A percentile compares a stretch with the other conserved stretches of the same genome.
Evolutionary conservation across 371 early-diverging fungal genomes (phyloP).

Genomic region (Choanephora cucurbitarum): DNA sequence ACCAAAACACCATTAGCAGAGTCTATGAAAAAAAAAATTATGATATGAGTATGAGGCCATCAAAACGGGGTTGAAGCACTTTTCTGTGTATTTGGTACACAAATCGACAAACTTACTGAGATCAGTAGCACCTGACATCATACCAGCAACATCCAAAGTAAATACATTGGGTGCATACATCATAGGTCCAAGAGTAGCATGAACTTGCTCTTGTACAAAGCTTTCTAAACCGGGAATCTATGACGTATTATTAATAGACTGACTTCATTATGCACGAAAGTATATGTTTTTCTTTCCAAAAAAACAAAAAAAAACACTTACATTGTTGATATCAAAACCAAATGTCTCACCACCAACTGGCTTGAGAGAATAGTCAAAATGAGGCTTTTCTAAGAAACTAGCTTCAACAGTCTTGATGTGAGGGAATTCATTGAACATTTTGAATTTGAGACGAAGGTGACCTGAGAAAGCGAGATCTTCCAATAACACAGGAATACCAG

Average conservation of each 20-base stretch:
- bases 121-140: constrained; percentile 74
- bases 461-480: constrained; percentile 93
- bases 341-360: constrained; percentile 92
- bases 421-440: constrained; percentile 86
- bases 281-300: too few relatives aligned
- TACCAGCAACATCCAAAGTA: constrained; percentile 80
- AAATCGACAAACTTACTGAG: constrained; percentile 26
- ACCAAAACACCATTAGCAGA: constrained; percentile 85
- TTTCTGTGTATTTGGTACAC: background rate
- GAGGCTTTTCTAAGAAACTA: constrained; percentile 87
- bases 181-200: constrained; percentile 79
- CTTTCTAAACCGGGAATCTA: constrained; percentile 82
- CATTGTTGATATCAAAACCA: constrained; percentile 82
- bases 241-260: background rate
- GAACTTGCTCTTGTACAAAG: constrained; percentile 81
- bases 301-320: too few relatives aligned
- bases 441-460: constrained; percentile 78
- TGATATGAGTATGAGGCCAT: too few relatives aligned
- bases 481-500: constrained; percentile 91
- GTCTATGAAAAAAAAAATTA: constrained; percentile 30
- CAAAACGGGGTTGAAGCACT: too few relatives aligned
- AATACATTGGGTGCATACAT: constrained; percentile 88
- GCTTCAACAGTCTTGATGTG: constrained; percentile 91
- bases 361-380: constrained; percentile 92
- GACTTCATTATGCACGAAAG: too few relatives aligned